These are phyloP conservation scores for Xylariaceae sp. DNA, from an alignment of 2,329 filamentous ascomycete genomes.

Conservation along the genomic window DNA sequence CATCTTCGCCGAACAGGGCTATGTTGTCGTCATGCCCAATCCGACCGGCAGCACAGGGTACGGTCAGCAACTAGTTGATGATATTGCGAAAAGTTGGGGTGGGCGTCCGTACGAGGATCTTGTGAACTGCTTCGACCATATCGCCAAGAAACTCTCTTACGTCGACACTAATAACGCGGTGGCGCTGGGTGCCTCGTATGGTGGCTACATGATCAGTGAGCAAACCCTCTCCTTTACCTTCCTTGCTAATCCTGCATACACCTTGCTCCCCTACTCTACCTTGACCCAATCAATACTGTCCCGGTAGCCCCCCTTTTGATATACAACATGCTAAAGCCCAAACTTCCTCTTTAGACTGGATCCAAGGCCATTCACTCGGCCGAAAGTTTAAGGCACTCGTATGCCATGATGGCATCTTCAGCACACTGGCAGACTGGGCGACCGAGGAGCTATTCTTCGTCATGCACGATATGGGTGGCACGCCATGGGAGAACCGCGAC, in stretches of 20 bases:
- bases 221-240: not conserved
- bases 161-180: constrained; percentile 68
- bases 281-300: not conserved
- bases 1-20: constrained; percentile 82
- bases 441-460: constrained; percentile 70
- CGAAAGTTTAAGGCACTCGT: constrained; percentile 84
- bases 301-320: no score
- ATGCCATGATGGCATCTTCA: constrained; percentile 83
- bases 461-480: constrained; percentile 62
- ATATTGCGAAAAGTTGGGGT: constrained; percentile 78
- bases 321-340: constrained; percentile 1
- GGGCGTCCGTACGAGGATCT: constrained; percentile 80
- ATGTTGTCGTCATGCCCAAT: constrained; percentile 76
- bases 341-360: constrained; percentile 59
- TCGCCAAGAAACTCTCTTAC: constrained; percentile 61
- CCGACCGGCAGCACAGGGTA: constrained; percentile 81
- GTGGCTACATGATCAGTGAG: constrained; percentile 70
- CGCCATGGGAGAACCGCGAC: constrained; percentile 57
- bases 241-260: not conserved
- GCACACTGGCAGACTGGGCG: constrained; percentile 60
- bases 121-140: constrained; percentile 70
- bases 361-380: constrained; percentile 79
- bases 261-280: constrained; percentile 7
- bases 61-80: constrained; percentile 71
- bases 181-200: constrained; percentile 70